Conservation (phyloP, 306 rosid genomes). For the Vigna nakashimae region DNA sequence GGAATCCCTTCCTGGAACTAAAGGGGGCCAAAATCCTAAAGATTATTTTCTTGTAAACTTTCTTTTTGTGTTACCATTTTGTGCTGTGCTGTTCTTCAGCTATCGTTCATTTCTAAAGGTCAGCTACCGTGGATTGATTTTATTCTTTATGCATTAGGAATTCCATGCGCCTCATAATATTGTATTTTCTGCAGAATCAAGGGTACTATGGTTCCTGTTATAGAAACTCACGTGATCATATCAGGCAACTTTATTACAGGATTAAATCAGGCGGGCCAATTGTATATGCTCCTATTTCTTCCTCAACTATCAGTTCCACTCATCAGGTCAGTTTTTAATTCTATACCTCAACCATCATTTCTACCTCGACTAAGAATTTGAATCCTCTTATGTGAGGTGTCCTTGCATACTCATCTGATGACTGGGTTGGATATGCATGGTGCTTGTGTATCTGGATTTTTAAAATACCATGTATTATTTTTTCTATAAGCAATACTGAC, state of each 20-base stretch:
- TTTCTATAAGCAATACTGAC: not conserved
- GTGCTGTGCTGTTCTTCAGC: slow-evolving; percentile 68
- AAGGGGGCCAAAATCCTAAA: slow-evolving; percentile 81
- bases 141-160: slow-evolving; percentile 34
- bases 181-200: slow-evolving; percentile 58
- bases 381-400: slow-evolving; percentile 38
- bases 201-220: slow-evolving; percentile 59
- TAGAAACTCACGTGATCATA: slow-evolving; percentile 75
- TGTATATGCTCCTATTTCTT: slow-evolving; percentile 65
- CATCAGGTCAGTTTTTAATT: slow-evolving; percentile 62
- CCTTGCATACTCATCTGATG: slow-evolving; percentile 4
- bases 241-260: slow-evolving; percentile 74
- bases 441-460: slow-evolving; percentile 21
- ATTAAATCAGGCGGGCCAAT: slow-evolving; percentile 68
- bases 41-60: slow-evolving; percentile 76
- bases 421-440: slow-evolving; percentile 21
- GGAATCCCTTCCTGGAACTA: slow-evolving; percentile 93
- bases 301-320: slow-evolving; percentile 55
- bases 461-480: not conserved
- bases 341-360: slow-evolving; percentile 9
- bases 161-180: slow-evolving; percentile 39
- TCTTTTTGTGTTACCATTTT: slow-evolving; percentile 75
- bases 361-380: slow-evolving; percentile 33
- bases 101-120: slow-evolving; percentile 73
- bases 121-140: slow-evolving; percentile 42